Percentiles rank a stretch among this genome's conserved stretches.
Conservation (phyloP, 805 yeast species). For the Starmerella floris region DNA sequence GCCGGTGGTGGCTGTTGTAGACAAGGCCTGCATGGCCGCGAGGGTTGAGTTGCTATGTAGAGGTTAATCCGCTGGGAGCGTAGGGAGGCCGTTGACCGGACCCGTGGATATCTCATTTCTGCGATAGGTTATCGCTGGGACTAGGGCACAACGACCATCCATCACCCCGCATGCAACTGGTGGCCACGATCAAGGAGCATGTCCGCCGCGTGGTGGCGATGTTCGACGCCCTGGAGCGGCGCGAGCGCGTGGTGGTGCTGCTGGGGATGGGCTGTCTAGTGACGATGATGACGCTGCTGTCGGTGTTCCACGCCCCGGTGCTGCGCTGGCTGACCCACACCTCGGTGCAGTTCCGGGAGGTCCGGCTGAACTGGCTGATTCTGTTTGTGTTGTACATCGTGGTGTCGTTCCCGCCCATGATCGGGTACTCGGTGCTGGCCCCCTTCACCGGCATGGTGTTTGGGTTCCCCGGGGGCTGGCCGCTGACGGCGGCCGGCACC, state of each 20-base stretch:
- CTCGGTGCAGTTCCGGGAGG: constrained; percentile 24
- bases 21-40: too few relatives aligned
- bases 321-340: constrained; percentile 25
- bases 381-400: constrained; percentile 42
- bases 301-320: constrained; percentile 28
- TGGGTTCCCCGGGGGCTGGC: constrained; percentile 74
- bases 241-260: constrained; percentile 13
- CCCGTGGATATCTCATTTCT: too few relatives aligned
- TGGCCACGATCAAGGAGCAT: neutral
- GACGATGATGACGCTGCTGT: constrained; percentile 20
- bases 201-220: constrained; percentile 5
- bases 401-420: constrained; percentile 80
- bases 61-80: too few relatives aligned
- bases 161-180: neutral
- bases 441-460: constrained; percentile 66
- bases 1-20: too few relatives aligned
- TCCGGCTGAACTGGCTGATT: constrained; percentile 28
- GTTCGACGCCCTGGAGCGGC: constrained; percentile 18
- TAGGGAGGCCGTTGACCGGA: too few relatives aligned
- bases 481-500: constrained; percentile 54
- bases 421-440: constrained; percentile 65
- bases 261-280: constrained; percentile 18
- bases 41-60: too few relatives aligned
- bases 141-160: too few relatives aligned
- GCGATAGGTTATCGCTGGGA: too few relatives aligned